phyloP scores from a whole-genome alignment of 2,329 filamentous ascomycete genomes.

The Paecilomyces sp. region DNA sequence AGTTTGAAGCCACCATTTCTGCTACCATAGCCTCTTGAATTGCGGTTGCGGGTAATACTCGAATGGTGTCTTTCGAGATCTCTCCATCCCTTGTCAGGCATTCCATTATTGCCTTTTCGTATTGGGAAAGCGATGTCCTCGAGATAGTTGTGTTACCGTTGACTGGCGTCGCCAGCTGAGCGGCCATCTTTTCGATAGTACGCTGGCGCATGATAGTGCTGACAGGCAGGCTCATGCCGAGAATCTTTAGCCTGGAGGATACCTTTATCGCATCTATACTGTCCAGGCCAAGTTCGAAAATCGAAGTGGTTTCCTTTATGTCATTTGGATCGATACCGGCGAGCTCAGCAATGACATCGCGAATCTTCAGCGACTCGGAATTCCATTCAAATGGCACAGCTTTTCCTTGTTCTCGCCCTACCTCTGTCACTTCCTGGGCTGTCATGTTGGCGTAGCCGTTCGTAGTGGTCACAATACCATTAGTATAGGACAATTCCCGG shows the following conservation, averaged over 20 bases:
- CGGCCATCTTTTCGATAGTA: conserved; percentile 57
- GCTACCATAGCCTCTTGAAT: conserved; percentile 82
- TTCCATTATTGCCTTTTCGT: conserved; percentile 26
- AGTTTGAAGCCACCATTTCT: conserved; percentile 70
- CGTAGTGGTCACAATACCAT: background rate
- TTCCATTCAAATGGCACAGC: conserved; percentile 52
- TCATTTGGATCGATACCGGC: conserved; percentile 46
- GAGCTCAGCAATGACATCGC: conserved; percentile 57
- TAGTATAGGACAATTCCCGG: conserved; percentile 8
- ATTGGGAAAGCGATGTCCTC: conserved; percentile 8
- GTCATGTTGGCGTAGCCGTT: background rate
- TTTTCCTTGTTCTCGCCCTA: background rate
- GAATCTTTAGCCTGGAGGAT: conserved; percentile 60
- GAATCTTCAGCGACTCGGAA: conserved; percentile 45
- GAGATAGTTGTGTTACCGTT: conserved; percentile 16
- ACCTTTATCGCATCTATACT: conserved; percentile 89
- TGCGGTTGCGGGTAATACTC: conserved; percentile 67
- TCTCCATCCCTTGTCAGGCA: conserved; percentile 30
- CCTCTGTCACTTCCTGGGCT: background rate
- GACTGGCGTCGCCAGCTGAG: conserved; percentile 10
- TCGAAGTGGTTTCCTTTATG: conserved; percentile 54
- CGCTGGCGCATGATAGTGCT: conserved; percentile 69
- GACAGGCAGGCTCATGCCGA: conserved; percentile 57
- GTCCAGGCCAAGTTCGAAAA: conserved; percentile 80
- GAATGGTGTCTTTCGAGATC: conserved; percentile 42